phyloP scores from a whole-genome alignment of 1,139 yeast species.

The Scheffersomyces segobiensis region DNA sequence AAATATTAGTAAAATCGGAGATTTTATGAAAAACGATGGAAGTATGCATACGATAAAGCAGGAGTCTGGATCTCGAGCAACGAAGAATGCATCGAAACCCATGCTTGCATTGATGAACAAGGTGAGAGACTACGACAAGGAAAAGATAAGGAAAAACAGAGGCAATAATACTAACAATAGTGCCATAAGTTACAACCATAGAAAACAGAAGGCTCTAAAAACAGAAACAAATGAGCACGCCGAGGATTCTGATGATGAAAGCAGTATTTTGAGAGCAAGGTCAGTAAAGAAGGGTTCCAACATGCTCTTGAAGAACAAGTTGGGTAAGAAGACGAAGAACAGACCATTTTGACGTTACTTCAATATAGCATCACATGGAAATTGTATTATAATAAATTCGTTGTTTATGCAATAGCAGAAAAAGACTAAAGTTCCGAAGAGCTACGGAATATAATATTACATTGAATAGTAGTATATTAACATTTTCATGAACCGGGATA shows the following conservation, averaged over 20 bases:
- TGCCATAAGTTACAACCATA: neutral
- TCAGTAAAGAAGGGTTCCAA: constrained; percentile 7
- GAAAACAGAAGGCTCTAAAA: neutral
- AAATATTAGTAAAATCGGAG: constrained; percentile 22
- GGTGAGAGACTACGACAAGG: constrained; percentile 35
- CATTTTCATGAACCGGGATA: too few species aligned
- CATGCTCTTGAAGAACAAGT: neutral
- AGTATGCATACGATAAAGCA: constrained; percentile 6
- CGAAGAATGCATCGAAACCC: constrained; percentile 26
- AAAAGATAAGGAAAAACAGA: constrained; percentile 11
- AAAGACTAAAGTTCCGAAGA: too few species aligned
- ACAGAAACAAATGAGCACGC: neutral
- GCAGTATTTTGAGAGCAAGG: constrained; percentile 4
- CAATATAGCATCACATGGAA: too few species aligned
- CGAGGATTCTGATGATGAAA: constrained; percentile 9
- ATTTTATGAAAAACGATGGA: constrained; percentile 26
- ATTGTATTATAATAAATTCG: too few species aligned
- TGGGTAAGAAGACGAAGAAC: constrained; percentile 14
- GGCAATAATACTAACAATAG: constrained; percentile 2
- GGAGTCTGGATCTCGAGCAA: constrained; percentile 2
- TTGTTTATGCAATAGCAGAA: too few species aligned
- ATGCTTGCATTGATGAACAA: constrained; percentile 49
- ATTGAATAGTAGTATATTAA: too few species aligned
- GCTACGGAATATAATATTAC: too few species aligned
- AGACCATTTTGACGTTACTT: constrained; percentile 19